Evolutionary conservation across 2,329 filamentous ascomycete genomes (phyloP), one percentile per base, ranked within the genome.

Genomic region (Cladosporium sp.): DNA sequence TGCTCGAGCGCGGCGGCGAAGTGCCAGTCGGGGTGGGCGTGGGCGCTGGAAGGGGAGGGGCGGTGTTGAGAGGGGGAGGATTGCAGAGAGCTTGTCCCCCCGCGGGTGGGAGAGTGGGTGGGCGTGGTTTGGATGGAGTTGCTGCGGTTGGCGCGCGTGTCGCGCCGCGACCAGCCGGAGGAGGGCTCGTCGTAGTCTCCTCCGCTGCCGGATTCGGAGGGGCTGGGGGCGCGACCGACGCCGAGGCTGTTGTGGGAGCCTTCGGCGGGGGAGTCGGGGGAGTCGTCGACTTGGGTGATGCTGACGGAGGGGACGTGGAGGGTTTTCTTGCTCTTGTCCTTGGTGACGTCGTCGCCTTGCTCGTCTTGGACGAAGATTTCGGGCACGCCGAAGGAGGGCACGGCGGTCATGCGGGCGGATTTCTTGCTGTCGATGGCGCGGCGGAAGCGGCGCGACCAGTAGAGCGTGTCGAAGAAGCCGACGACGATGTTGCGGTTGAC

Each of bases 391-490:
- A 96, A 83, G 58, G 88, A 83, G 3, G 91, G 90, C 24, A 95
- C 74, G 1, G 76, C 80, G 4, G 84, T 86, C 82, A 96, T 87
- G 54, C 89, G 86, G 17, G 85, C 84, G 3, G 80, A 80, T 55
- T 82, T 81, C 70, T 90, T 90, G 53, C 76, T 77, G 32, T 90
- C 84, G 66, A 89, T 77, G 52, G 84, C 80, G 47, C 83, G 83
- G 59, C 88, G 85, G 76, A 96, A 96, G 58, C 82, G 80, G 39
- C 91, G 84, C 36, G 86, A 83, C 84, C 89, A 96, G 71, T 92
- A 91, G 72, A 93, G 70, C 12, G 91, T 97, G 66, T 97, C 88
- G 69, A 99, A 97, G 73, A 99, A 99, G 36, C 91, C 90, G 38
- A 93, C 80, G 8, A 99, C 93, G 22, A 91, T 84, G 56, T 92